Conservation (phyloP, 2,329 filamentous ascomycete genomes). For the Falciphora oryzae region DNA sequence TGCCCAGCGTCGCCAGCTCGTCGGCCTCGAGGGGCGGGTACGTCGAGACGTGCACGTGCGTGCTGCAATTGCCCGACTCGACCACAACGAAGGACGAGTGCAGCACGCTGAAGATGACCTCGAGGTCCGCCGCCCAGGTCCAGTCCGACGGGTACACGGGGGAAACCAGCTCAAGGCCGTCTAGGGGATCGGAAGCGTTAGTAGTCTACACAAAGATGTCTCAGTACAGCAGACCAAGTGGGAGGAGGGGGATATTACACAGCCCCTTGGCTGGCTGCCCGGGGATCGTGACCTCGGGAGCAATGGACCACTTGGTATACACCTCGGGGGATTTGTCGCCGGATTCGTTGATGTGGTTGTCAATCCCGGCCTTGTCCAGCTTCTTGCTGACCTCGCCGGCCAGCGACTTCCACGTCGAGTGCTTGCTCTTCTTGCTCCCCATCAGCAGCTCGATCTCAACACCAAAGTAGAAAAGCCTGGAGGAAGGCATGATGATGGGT, state of each 20-base stretch:
- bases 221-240: neutral
- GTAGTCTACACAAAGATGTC: neutral
- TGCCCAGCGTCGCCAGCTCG: slow-evolving; percentile 25
- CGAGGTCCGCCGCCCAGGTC: slow-evolving; percentile 25
- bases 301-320: slow-evolving; percentile 32
- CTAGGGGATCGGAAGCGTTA: slow-evolving; percentile 12
- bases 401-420: slow-evolving; percentile 26
- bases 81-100: slow-evolving; percentile 21
- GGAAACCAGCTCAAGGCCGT: slow-evolving; percentile 31
- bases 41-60: slow-evolving; percentile 31
- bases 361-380: slow-evolving; percentile 26
- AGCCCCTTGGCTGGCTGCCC: slow-evolving; percentile 25
- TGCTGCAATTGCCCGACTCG: slow-evolving; percentile 26
- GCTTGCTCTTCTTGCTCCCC: slow-evolving; percentile 25
- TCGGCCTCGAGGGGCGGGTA: slow-evolving; percentile 16
- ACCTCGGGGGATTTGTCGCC: slow-evolving; percentile 23
- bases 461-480: slow-evolving; percentile 25
- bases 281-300: slow-evolving; percentile 31
- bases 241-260: slow-evolving; percentile 18
- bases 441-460: slow-evolving; percentile 34
- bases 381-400: slow-evolving; percentile 28
- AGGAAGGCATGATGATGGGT: neutral
- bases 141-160: slow-evolving; percentile 25
- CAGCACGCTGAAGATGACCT: slow-evolving; percentile 25
- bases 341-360: slow-evolving; percentile 26